These are phyloP conservation scores for Rubroshorea leprosula DNA, from an alignment of 345 rosid species.

Conservation along the genomic window DNA sequence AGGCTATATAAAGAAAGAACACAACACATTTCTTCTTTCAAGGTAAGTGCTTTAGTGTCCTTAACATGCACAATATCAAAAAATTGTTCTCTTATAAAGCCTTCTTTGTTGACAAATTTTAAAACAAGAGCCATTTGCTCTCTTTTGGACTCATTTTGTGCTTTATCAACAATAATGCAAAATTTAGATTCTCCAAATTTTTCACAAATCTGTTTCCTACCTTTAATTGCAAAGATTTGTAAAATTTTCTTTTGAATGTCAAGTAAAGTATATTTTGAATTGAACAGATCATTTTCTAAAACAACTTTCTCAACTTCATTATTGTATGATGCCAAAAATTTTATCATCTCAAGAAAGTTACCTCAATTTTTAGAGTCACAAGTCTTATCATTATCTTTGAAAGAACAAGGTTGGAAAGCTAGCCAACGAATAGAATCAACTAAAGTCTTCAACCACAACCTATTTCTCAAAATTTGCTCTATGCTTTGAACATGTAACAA, in stretches of 20 bases:
- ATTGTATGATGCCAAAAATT: not conserved
- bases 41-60: not conserved
- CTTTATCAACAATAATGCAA: not conserved
- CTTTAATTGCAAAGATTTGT: not conserved
- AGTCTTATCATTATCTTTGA: not conserved
- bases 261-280: not conserved
- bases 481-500: no score
- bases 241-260: not conserved
- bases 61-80: not conserved
- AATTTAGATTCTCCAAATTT: not conserved
- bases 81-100: not conserved
- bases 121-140: not conserved
- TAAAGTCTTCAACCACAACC: no score
- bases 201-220: not conserved
- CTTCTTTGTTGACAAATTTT: not conserved
- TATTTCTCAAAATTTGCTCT: no score
- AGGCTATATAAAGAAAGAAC: not conserved
- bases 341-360: not conserved
- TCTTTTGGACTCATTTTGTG: not conserved
- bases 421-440: no score
- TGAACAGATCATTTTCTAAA: not conserved
- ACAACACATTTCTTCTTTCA: not conserved
- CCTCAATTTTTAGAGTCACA: not conserved
- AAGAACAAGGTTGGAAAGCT: no score
- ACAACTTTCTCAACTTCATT: not conserved